Conservation (phyloP, 306 rosid genomes). For the Ceratonia siliqua region DNA sequence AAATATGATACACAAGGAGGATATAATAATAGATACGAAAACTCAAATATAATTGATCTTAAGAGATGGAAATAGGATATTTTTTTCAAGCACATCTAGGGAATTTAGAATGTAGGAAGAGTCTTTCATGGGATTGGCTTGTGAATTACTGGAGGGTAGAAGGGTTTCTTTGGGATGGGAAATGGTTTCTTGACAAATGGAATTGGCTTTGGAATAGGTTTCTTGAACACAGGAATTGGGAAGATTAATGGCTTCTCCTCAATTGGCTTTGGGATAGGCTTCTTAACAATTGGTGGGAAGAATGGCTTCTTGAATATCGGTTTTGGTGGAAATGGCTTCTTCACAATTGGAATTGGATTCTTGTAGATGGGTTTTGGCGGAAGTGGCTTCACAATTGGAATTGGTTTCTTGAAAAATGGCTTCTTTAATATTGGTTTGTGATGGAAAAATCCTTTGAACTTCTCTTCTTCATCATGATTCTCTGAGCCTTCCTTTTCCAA, state of each 20-base stretch:
- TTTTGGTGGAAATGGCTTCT: background rate
- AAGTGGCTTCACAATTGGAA: background rate
- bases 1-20: too few species aligned
- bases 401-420: background rate
- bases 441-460: background rate
- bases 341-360: background rate
- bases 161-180: background rate
- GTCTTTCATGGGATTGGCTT: too few species aligned
- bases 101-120: too few species aligned
- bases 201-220: background rate
- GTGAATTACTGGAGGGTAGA: too few species aligned
- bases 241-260: conserved; percentile 9
- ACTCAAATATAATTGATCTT: too few species aligned
- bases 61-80: too few species aligned
- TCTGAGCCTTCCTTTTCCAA: background rate
- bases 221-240: conserved; percentile 9
- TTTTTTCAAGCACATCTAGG: too few species aligned
- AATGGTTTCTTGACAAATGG: conserved; percentile 13
- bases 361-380: background rate
- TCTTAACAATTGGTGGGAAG: background rate
- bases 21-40: too few species aligned
- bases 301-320: background rate
- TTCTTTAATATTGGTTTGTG: background rate
- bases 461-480: background rate
- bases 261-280: background rate